Evolutionary conservation across 2,329 filamentous ascomycete species (phyloP).

Genomic region (Botrytis hyacinthi): DNA sequence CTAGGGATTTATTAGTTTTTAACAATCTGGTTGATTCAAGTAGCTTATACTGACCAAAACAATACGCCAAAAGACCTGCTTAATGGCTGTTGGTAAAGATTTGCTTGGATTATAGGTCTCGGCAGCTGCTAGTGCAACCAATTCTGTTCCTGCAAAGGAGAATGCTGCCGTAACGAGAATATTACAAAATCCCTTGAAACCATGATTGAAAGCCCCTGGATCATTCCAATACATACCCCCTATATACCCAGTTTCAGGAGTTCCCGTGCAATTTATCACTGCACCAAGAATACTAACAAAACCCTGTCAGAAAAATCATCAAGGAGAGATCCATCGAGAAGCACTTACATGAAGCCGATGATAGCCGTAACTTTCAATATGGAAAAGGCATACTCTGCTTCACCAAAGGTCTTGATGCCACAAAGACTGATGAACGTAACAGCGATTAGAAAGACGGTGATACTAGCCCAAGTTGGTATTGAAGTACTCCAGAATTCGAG

Average conservation of each 20-base stretch:
- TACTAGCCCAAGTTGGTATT: slow-evolving; percentile 76
- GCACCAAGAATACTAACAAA: slow-evolving; percentile 72
- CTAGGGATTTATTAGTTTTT: slow-evolving; percentile 42
- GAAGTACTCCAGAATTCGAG: slow-evolving; percentile 77
- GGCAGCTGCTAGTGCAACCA: slow-evolving; percentile 73
- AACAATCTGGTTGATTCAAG: slow-evolving; percentile 38
- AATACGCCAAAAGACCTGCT: slow-evolving; percentile 97
- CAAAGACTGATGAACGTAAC: slow-evolving; percentile 85
- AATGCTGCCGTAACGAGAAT: slow-evolving; percentile 77
- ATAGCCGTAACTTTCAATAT: slow-evolving; percentile 85
- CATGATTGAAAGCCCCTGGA: slow-evolving; percentile 79
- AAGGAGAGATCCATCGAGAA: background rate
- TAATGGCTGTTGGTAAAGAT: slow-evolving; percentile 80
- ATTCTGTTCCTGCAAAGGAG: slow-evolving; percentile 73
- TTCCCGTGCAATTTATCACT: slow-evolving; percentile 81
- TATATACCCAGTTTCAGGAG: slow-evolving; percentile 71
- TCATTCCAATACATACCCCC: slow-evolving; percentile 74
- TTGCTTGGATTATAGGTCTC: slow-evolving; percentile 79
- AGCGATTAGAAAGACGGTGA: slow-evolving; percentile 73
- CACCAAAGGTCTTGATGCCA: slow-evolving; percentile 82
- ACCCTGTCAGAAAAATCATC: slow-evolving; percentile 22
- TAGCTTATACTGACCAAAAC: slow-evolving; percentile 62
- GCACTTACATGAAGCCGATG: slow-evolving; percentile 78
- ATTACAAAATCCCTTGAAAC: slow-evolving; percentile 76
- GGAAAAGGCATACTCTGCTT: slow-evolving; percentile 85